phyloP scores from a whole-genome alignment of 441 rosid species.

The Adansonia grandidieri region DNA sequence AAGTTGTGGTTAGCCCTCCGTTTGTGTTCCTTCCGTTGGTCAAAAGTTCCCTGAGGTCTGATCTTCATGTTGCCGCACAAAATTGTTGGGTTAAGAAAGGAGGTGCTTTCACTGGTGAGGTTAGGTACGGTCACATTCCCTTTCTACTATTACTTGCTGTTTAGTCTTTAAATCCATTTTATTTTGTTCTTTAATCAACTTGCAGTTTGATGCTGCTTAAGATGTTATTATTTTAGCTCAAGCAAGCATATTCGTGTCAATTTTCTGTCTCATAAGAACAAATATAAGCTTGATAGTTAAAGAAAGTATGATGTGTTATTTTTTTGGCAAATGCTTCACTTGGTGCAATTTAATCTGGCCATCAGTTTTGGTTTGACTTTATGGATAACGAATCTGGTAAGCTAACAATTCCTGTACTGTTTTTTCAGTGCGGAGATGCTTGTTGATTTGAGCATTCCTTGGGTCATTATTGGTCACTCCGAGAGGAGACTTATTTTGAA shows the following conservation, averaged over 20 bases:
- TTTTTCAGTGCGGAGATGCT: slow-evolving; percentile 70
- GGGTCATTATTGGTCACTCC: slow-evolving; percentile 85
- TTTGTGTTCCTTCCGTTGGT: slow-evolving; percentile 63
- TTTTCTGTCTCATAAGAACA: not conserved
- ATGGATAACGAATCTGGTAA: not conserved
- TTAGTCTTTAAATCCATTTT: not conserved
- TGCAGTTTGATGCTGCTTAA: not conserved
- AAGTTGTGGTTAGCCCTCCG: slow-evolving; percentile 82
- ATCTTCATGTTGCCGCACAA: slow-evolving; percentile 68
- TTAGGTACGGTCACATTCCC: slow-evolving; percentile 47
- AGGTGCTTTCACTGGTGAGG: slow-evolving; percentile 80
- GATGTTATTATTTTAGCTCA: not conserved
- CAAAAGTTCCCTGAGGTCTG: slow-evolving; percentile 53
- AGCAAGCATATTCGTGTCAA: not conserved
- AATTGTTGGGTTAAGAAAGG: slow-evolving; percentile 85
- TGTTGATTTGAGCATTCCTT: slow-evolving; percentile 57
- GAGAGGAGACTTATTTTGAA: slow-evolving; percentile 62
- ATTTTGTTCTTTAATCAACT: not conserved
- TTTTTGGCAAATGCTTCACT: not conserved
- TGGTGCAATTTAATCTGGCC: not conserved
- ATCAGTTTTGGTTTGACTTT: not conserved
- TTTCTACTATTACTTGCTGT: not conserved
- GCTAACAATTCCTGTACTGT: slow-evolving; percentile 22
- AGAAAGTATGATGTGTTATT: not conserved
- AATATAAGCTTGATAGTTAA: not conserved